Conservation (phyloP, 1,284 basidiomycete genomes). For the Malassezia pachydermatis region DNA sequence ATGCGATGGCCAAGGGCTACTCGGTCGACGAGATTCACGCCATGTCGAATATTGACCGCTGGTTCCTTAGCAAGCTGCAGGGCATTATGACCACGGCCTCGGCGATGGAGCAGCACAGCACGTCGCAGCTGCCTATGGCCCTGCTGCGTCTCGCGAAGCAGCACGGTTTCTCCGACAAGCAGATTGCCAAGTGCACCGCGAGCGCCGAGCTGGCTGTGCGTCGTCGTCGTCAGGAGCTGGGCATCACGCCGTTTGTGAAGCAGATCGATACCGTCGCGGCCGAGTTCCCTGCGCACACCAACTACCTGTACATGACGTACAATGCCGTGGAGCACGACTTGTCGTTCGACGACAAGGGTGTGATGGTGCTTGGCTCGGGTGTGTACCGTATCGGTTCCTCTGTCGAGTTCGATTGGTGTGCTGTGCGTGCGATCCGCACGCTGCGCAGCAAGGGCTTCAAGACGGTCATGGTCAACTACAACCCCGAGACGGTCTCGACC, state of each 20-base stretch:
- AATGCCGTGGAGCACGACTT: constrained; percentile 88
- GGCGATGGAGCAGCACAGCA: constrained; percentile 56
- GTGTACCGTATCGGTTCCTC: constrained; percentile 98
- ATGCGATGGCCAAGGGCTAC: constrained; percentile 78
- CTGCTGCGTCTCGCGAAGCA: constrained; percentile 79
- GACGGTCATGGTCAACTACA: constrained; percentile 99
- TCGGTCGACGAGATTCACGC: constrained; percentile 91
- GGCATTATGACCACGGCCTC: constrained; percentile 30
- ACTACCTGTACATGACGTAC: constrained; percentile 97
- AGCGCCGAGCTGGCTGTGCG: constrained; percentile 84
- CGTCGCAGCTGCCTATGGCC: constrained; percentile 60
- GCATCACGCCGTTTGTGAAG: constrained; percentile 84
- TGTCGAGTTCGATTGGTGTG: constrained; percentile 99
- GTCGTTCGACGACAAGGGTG: constrained; percentile 75
- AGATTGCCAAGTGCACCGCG: constrained; percentile 67
- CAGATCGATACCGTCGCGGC: constrained; percentile 98
- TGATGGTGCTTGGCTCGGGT: constrained; percentile 94
- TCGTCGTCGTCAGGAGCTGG: constrained; percentile 69
- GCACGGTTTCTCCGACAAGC: constrained; percentile 87
- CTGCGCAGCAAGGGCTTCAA: constrained; percentile 85
- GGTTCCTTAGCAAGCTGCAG: constrained; percentile 85
- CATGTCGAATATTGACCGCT: constrained; percentile 93
- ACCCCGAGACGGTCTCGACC: constrained; percentile 96
- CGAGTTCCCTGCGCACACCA: constrained; percentile 96
- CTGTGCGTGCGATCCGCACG: constrained; percentile 89